Conservation (phyloP, 2,329 filamentous ascomycete species). For the Neoascochyta sp. region DNA sequence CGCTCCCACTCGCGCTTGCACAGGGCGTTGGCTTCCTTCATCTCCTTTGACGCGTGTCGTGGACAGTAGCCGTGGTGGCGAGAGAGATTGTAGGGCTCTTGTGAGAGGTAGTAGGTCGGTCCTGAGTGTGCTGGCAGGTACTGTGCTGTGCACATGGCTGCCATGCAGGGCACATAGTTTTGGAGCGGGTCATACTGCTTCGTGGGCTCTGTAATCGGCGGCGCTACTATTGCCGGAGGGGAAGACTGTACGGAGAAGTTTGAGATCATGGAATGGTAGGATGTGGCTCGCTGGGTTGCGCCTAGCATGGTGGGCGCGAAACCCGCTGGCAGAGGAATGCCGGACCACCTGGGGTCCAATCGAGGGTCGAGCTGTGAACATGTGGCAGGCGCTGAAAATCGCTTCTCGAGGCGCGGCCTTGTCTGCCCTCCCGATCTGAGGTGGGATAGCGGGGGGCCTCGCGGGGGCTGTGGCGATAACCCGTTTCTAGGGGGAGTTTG, state of each 20-base stretch:
- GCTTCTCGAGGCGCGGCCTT: constrained; percentile 9
- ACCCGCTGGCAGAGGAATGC: constrained; percentile 13
- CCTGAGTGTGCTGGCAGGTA: constrained; percentile 23
- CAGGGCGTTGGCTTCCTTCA: constrained; percentile 19
- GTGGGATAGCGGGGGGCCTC: constrained; percentile 3
- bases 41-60: constrained; percentile 24
- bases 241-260: constrained; percentile 15
- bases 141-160: constrained; percentile 20
- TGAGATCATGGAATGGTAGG: constrained; percentile 18
- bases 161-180: constrained; percentile 31
- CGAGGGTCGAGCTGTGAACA: constrained; percentile 7
- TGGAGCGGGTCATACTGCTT: constrained; percentile 29
- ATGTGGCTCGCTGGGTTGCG: constrained; percentile 13
- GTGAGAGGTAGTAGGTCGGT: constrained; percentile 26
- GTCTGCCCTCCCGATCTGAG: constrained; percentile 5
- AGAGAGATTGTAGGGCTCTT: constrained; percentile 25
- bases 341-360: constrained; percentile 14
- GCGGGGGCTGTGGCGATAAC: constrained; percentile 7
- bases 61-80: constrained; percentile 28
- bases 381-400: constrained; percentile 12
- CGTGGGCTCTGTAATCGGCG: constrained; percentile 5
- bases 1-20: constrained; percentile 27
- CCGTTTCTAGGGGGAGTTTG: neutral
- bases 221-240: constrained; percentile 10
- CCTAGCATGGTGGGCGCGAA: constrained; percentile 12